Conservation (phyloP, 2,329 filamentous ascomycete genomes). For the Sporothrix variecibatus region DNA sequence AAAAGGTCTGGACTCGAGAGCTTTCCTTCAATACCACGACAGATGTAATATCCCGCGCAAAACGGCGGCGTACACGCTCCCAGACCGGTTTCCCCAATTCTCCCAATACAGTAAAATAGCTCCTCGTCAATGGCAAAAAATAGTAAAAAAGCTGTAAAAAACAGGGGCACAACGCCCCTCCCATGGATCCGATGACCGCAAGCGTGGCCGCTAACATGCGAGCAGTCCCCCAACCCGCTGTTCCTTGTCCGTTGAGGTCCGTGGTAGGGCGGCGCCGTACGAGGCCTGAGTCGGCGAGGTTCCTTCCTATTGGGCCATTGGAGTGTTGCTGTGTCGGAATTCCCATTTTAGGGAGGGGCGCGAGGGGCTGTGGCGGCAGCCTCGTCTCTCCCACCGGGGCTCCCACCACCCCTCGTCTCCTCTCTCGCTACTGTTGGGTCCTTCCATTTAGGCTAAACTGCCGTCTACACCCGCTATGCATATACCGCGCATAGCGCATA, state of each 20-base stretch:
- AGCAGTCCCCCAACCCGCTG: not conserved
- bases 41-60: not conserved
- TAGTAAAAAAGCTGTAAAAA: not conserved
- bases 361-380: constrained; percentile 21
- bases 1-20: not conserved
- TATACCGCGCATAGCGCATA: not conserved
- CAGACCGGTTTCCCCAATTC: not conserved
- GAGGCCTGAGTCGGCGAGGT: not conserved
- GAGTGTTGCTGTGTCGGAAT: not conserved
- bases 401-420: not conserved
- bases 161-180: constrained; percentile 7
- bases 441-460: constrained; percentile 29
- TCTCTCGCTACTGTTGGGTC: not conserved
- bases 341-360: constrained; percentile 11
- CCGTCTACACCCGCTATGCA: not conserved
- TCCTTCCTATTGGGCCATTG: not conserved
- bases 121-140: not conserved
- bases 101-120: constrained; percentile 5
- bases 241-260: constrained; percentile 1
- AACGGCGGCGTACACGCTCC: not conserved
- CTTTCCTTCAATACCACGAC: not conserved
- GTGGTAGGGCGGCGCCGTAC: not conserved
- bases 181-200: constrained; percentile 5
- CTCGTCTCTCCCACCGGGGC: constrained; percentile 9
- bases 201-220: constrained; percentile 1